phyloP scores from a whole-genome alignment of 2,329 filamentous ascomycete species.

The Neonectria sp. region DNA sequence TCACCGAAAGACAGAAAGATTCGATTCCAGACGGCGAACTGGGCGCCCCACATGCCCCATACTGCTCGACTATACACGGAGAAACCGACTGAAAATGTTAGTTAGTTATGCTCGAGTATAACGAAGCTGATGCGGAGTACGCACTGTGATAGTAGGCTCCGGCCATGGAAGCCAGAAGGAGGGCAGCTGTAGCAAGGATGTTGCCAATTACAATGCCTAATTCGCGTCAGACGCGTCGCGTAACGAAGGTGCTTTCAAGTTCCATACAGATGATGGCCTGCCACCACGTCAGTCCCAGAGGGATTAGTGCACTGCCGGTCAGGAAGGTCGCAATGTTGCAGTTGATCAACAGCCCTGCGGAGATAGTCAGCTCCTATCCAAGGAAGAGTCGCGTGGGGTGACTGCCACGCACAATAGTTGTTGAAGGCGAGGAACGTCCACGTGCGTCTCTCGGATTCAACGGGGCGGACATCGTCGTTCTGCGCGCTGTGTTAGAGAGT shows the following conservation, averaged over 20 bases:
- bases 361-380: slow-evolving; percentile 12
- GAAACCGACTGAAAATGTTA: slow-evolving; percentile 51
- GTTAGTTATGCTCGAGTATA: background rate
- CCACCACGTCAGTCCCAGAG: slow-evolving; percentile 59
- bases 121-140: slow-evolving; percentile 19
- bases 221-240: background rate
- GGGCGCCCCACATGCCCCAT: slow-evolving; percentile 60
- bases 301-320: slow-evolving; percentile 59
- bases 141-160: slow-evolving; percentile 60
- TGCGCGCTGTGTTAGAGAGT: slow-evolving; percentile 33
- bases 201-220: slow-evolving; percentile 56
- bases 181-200: slow-evolving; percentile 55
- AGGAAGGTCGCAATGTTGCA: slow-evolving; percentile 60
- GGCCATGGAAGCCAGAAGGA: slow-evolving; percentile 60
- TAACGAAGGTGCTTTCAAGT: background rate
- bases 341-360: slow-evolving; percentile 62
- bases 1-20: slow-evolving; percentile 59
- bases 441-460: slow-evolving; percentile 58
- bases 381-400: background rate
- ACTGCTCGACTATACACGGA: slow-evolving; percentile 56
- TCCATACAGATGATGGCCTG: slow-evolving; percentile 58
- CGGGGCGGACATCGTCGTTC: slow-evolving; percentile 67
- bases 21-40: slow-evolving; percentile 59
- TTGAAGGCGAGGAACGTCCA: slow-evolving; percentile 61
- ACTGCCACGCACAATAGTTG: slow-evolving; percentile 57